Evolutionary conservation across 2,329 filamentous ascomycete species (phyloP), one percentile per base, ranked within the genome.

Genomic region (Aureobasidium vineae): DNA sequence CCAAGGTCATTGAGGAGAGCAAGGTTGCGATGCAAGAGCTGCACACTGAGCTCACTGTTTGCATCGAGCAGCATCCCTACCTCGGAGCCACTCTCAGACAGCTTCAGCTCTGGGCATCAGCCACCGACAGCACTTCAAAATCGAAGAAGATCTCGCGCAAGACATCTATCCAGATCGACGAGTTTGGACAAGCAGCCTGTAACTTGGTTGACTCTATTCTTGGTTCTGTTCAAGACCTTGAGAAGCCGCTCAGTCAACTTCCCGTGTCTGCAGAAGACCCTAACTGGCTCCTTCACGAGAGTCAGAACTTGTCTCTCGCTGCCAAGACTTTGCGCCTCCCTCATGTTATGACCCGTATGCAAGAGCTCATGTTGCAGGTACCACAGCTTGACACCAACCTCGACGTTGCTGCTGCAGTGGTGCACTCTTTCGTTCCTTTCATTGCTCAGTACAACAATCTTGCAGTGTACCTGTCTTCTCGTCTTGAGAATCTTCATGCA

Each of bases 211-310:
- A 96, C 76, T 85, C 86, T 59, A 85, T 94, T 33, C 86, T 97
- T 1, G 89, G 94, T 41, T 88, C 90, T 0, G 83, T 96, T 56
- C 92, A 97, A 75, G 86, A 88, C 69, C 83, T 90, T 53, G 85
- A 86, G 67, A 85, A 85, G 68, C 78, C 82, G 2, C 78, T 86
- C 10, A 77, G 80, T 13, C 79, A 80, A 3, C 78, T 88, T 1
- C 87, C 89, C 1, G 74, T 77, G 5, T 85, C 88, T 1, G 80
- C 81, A 1, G 87, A 91, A 40, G 86, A 89, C 50, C 72, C 81
- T 0, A 81, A 83, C 2, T 92, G 90, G 87, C 76, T 93, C 10
- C 75, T 85, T 1, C 82, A 81, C 83, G 76, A 80, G 70, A 76
- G 77, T 63, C 69, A 74, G 69, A 68, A 41, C 23, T 80, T 88